Evolutionary conservation across 179 eudicot genomes (phyloP), one percentile per base, ranked within the genome.

Genomic region (Camellia oleifera): DNA sequence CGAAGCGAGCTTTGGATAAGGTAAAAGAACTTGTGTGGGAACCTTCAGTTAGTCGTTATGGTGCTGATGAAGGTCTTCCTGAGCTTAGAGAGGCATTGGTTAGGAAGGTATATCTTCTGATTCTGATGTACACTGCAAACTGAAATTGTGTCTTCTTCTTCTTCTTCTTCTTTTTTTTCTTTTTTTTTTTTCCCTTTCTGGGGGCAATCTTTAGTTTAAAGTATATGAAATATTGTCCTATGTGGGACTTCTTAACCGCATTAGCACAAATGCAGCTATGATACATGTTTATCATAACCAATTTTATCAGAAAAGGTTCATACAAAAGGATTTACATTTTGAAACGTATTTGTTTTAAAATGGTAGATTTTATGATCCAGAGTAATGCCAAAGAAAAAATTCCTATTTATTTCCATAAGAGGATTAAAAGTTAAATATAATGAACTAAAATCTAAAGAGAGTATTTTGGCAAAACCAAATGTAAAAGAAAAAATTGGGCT

Each of bases 11-110:
- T 53, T 80, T 97, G 81, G 88, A 91, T 58, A 93, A 85, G 78
- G 93, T 86, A 58, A 88, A 91, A 83, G 92, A 93, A 48, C 90
- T 91, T 79, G 88, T 97, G 13, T 90, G 87, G 91, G 97, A 93
- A 48, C 98, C 99, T 84, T 84, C 86, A 79, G 78, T 93, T 71
- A 94, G 99, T 89, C 90, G 93, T 45, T 94, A 97, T 79, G 99
- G 99, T 83, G 87, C 97, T 54, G 97, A 93, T 91, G 99, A 97
- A 85, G 99, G 99, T 78, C 88, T 94, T 71, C 97, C 94, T 26
- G 97, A 93, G 87, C 94, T 97, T 45, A 91, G 93, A 81, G 94
- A 89, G 46, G 98, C 98, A 69, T 83, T 97, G 80, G 68, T 85
- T 79, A 81, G 76, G 76, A 97, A 97, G 99, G 99, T 91, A 79